Base-by-base conservation (phyloP, 305 asterid genomes). In the Fraxinus greggii region DNA sequence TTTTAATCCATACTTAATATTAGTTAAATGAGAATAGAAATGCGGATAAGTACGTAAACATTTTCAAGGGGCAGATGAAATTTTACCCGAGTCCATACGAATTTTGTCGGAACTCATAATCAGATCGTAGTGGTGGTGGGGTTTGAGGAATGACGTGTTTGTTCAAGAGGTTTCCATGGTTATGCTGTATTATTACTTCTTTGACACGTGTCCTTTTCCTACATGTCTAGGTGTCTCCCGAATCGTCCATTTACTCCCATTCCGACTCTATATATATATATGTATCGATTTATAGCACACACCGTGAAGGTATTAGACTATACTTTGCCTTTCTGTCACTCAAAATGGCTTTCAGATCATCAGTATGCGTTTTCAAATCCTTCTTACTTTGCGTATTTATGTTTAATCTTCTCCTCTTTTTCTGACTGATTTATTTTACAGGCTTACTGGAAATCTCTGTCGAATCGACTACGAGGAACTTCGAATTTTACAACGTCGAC, bases 361-460 rank as follows among this genome's bases (percentile, higher is more conserved):
- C 84, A 75, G 89, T 87, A 42, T 3, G 79, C 36, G 8, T 24
- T 4, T 65, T 26, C 67, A 56, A 8, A 1, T 24, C 28, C 24
- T 17, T 54, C 5, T 54, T 54, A 38, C 24, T 54, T 4, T 56
- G 9, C 8, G 69, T 19, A 21, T 21, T 9, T 1, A 38, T 38
- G 51, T 42, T 35, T 26, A n/a, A 4, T 26, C 1, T 59, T 19
- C 21, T 2, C 76, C 7, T 35, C 28, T 6, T 48, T 73, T 10
- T 36, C 7, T 61, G 3, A 19, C 21, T 61, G 9, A 8, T 61
- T 61, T 1, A 23, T 61, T 8, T 36, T 70, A 77, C 78, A 90
- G 93, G 82, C 23, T n/a, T 83, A 85, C 69, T 86, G 81, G 89
- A 90, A 90, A 83, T 81, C 84, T 0, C 87, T 88, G 89, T 81